phyloP scores from a whole-genome alignment of 2,329 filamentous ascomycete genomes.

The Fusarium secorum region DNA sequence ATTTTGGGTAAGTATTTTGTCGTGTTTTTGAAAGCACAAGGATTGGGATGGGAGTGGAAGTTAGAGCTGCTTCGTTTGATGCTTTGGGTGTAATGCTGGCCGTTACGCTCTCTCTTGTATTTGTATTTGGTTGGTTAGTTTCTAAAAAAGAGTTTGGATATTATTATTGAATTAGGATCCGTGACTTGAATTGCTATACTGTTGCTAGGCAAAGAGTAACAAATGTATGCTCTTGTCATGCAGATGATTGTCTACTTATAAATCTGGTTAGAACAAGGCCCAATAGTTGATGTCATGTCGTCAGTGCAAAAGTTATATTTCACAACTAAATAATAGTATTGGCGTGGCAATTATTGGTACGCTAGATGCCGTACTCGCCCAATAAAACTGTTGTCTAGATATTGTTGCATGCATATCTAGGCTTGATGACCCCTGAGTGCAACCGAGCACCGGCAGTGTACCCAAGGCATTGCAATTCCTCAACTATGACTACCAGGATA shows the following conservation, averaged over 20 bases:
- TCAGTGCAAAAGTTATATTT: not conserved
- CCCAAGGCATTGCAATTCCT: not conserved
- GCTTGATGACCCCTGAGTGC: not conserved
- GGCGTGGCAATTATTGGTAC: not conserved
- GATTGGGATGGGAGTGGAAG: not conserved
- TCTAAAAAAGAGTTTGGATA: not conserved
- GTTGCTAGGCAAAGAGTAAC: not conserved
- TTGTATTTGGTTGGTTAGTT: not conserved
- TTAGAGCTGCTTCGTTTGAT: not conserved
- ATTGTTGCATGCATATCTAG: not conserved
- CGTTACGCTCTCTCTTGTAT: not conserved
- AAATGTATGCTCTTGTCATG: too few relatives aligned
- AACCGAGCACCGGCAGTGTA: not conserved
- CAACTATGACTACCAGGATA: not conserved
- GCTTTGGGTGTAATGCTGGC: not conserved
- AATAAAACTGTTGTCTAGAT: not conserved
- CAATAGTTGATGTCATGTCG: not conserved
- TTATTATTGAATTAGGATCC: not conserved
- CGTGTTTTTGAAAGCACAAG: not conserved
- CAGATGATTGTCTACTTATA: not conserved
- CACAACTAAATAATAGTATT: not conserved
- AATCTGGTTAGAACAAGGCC: not conserved
- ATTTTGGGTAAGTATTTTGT: not conserved
- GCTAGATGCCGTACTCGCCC: not conserved
- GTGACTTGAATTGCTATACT: not conserved